Base-by-base conservation (phyloP, 345 rosid genomes). In the Erysimum cheiranthoides region DNA sequence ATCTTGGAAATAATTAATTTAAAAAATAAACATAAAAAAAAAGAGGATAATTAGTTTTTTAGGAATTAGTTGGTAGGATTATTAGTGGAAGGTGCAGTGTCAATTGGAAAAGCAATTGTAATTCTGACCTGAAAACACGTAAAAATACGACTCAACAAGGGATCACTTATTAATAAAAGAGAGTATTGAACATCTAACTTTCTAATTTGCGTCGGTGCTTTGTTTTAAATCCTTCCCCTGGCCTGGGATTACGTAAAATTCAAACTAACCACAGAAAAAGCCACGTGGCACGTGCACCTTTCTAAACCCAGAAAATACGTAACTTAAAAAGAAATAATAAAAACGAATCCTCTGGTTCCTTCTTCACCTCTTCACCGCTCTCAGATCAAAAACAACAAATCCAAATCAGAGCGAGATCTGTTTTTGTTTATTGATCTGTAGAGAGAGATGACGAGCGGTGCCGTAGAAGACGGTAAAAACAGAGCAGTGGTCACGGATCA, bases 391-490 rank as follows among this genome's bases (percentile, higher is more conserved):
- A 4, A 62, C 18, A 13, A 35, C 60, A 30, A 21, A 67, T 67
- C 67, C 51, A 57, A 66, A 54, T 21, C 39, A 10, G 47, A 73
- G 58, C 25, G 47, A 8, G 11, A 62, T 25, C 52, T 45, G 31
- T 27, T 35, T 74, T 65, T 16, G 40, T 66, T 49, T 36, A 49
- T 63, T 73, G 68, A 68, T 68, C 74, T 52, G 38, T 21, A 59
- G 54, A 74, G 54, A 74, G 68, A 70, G 7, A 77, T 77, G 80
- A 70, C 76, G 21, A 77, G 71, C 53, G 71, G 43, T 14, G 68
- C 18, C 30, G 52, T 53, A 3, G 66, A 70, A 45, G 45, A 70
- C 16, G 75, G 28, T 11, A 77, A 77, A 30, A 63, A 70, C 68
- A 77, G 61, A 77, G 63, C 80, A 13, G 71, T 39, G 16, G 61